Conservation (phyloP, 1,139 yeast species). For the Yamadazyma aaseri region DNA sequence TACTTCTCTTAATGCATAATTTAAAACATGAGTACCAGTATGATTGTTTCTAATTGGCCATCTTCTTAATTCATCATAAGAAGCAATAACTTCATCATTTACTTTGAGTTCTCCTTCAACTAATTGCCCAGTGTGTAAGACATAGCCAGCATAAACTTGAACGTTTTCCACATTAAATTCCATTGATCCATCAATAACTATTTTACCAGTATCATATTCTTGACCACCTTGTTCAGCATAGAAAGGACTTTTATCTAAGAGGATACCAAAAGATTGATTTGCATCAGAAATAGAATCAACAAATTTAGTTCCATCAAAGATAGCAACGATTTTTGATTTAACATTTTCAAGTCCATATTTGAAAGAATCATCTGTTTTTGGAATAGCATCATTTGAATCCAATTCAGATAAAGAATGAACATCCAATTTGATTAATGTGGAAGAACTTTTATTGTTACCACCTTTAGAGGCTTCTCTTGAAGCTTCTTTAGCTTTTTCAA, state of each 20-base stretch:
- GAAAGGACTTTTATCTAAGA: conserved; percentile 87
- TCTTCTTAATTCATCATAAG: conserved; percentile 90
- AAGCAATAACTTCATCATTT: conserved; percentile 74
- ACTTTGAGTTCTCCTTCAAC: conserved; percentile 72
- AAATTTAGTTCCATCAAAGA: conserved; percentile 68
- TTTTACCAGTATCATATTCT: conserved; percentile 91
- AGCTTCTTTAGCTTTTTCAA: conserved; percentile 83
- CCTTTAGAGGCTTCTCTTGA: conserved; percentile 96
- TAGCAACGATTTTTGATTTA: conserved; percentile 63
- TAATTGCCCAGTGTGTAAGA: conserved; percentile 86
- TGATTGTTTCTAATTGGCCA: conserved; percentile 97
- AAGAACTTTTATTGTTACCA: conserved; percentile 62
- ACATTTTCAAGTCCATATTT: conserved; percentile 70
- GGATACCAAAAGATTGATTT: conserved; percentile 67
- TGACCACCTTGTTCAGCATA: conserved; percentile 99
- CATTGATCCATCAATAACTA: conserved; percentile 81
- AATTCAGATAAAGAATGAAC: conserved; percentile 82
- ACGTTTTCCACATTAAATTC: conserved; percentile 91
- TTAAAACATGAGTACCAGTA: conserved; percentile 95
- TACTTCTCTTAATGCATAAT: conserved; percentile 81
- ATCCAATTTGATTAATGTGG: conserved; percentile 70
- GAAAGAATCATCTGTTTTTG: conserved; percentile 78
- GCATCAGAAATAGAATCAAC: conserved; percentile 43
- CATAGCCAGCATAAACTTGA: conserved; percentile 91
- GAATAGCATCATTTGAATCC: conserved; percentile 54